Evolutionary conservation across 768 basidiomycete species (phyloP), one percentile per base, ranked within the genome.

Genomic region (Kockovaella imperatae): DNA sequence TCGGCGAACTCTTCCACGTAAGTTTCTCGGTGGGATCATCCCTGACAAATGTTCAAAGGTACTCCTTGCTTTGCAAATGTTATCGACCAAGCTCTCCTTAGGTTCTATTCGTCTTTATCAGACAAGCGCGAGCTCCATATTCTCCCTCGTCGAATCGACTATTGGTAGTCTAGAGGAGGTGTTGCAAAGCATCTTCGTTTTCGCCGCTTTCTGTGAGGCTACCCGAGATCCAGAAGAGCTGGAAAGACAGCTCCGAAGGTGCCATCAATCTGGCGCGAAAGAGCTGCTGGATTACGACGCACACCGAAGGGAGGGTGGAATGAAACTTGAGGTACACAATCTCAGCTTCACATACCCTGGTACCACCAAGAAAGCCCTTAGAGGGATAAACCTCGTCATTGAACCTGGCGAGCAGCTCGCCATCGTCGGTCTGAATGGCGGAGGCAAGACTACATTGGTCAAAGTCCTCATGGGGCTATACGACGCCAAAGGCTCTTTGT

Each of bases 71-170:
- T 71, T 89, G 36, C 74, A 85, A 56, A 73, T 84, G 42, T 81
- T 87, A 60, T 77, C 81, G 1, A 81, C 86, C 13, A 77, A 82
- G 6, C 76, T 84, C 2, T 81, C 86, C 7, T 75, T 90, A 6
- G 88, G 87, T 11, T 83, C 85, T n/a, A 72, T 88, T 58, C 81
- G 84, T 17, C 73, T 87, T 13, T 89, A 88, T 66, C 83, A 86
- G 54, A 81, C 77, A 54, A 84, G 86, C 5, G 78, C 87, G 20
- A 82, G 83, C 49, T 78, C 81, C 21, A 75, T 87, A 35, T 75
- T 87, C 10, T 78, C 78, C 60, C 80, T 84, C 10, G 75, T 79
- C 49, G 75, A 80, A 43, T 79, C 79, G 58, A 64, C 88, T 53
- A 64, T 82, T 25, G 78, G 79, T 34, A 84, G 81, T 4, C 66